Base-by-base conservation (phyloP, 2,329 filamentous ascomycete genomes). In the Pleomassaria siparia region DNA sequence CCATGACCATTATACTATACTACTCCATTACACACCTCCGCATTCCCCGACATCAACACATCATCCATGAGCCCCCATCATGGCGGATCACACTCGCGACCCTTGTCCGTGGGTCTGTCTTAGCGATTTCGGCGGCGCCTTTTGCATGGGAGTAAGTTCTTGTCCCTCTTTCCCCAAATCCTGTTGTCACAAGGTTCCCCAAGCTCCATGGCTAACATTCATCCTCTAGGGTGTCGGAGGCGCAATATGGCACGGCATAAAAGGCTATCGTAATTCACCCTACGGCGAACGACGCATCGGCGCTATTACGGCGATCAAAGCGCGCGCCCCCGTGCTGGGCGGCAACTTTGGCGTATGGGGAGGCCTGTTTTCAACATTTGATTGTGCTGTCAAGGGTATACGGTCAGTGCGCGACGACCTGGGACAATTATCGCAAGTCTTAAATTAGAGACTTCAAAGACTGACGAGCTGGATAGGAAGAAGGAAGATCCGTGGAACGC, bases 301-400 rank as follows among this genome's bases (percentile, higher is more conserved):
- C 71, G 76, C 94, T 60, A 82, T 99, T 75, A 96, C 92, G 64
- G 94, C 94, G 51, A 91, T 99, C 76, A 99, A 99, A 81, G 91
- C 94, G 69, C 88, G 94, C 69, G 94, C 94, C 33, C 94, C 94
- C 2, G 92, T 97, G 26, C 82, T 97, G 40, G 94, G 94, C 67
- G 94, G 94, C 66, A 99, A 99, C 80, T 99, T 97, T 64, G 92
- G 92, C 64, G 90, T 95, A 47, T 97, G 94, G 92, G 92, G 94
- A 69, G 94, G 94, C 58, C 78, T 97, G 48, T 97, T 97, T 80
- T 90, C 86, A 63, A 95, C 90, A 53, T 97, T 92, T 67, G 94
- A 99, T 76, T 99, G 94, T 78, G 88, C 91, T 18, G 88, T 96
- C 53, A 99, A 97, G 80, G 92, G 92, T 48, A 78, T 79, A 58